Percentiles rank a stretch among this genome's conserved stretches.
Conservation (phyloP, 768 basidiomycete genomes). For the Mycena pura region DNA sequence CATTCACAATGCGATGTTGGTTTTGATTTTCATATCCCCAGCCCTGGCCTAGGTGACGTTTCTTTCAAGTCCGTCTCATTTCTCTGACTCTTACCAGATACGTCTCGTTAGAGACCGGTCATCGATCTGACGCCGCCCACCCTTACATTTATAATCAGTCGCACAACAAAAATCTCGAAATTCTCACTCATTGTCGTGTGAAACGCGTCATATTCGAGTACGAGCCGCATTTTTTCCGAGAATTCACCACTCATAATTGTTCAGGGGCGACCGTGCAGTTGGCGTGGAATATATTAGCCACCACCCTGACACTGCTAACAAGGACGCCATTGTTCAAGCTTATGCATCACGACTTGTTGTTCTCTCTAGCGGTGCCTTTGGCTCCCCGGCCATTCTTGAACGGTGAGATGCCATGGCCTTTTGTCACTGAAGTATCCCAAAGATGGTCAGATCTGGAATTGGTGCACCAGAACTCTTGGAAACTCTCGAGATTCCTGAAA, state of each 20-base stretch:
- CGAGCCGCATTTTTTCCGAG: conserved; percentile 9
- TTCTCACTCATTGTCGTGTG: conserved; percentile 50
- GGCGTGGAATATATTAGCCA: conserved; percentile 61
- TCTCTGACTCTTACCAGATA: conserved; percentile 48
- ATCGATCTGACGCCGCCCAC: conserved; percentile 62
- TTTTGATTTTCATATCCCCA: conserved; percentile 28
- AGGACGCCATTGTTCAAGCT: conserved; percentile 29
- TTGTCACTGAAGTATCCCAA: background rate
- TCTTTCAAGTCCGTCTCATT: background rate
- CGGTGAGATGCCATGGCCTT: conserved; percentile 33
- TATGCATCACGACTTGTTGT: conserved; percentile 54
- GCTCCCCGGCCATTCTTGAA: conserved; percentile 62
- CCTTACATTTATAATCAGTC: conserved; percentile 57
- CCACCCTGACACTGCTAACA: conserved; percentile 30
- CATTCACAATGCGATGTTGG: background rate
- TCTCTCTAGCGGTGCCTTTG: conserved; percentile 59
- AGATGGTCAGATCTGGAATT: conserved; percentile 65
- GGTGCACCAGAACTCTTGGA: conserved; percentile 58
- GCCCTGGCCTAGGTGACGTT: conserved; percentile 61
- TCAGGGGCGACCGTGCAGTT: conserved; percentile 48
- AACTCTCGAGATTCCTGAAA: conserved; percentile 50
- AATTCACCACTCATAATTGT: background rate
- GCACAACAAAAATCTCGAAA: conserved; percentile 48
- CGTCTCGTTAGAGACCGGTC: conserved; percentile 56
- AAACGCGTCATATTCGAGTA: conserved; percentile 58